Evolutionary conservation across 2,329 filamentous ascomycete species (phyloP).

Genomic region (Pseudogymnoascus sp.): DNA sequence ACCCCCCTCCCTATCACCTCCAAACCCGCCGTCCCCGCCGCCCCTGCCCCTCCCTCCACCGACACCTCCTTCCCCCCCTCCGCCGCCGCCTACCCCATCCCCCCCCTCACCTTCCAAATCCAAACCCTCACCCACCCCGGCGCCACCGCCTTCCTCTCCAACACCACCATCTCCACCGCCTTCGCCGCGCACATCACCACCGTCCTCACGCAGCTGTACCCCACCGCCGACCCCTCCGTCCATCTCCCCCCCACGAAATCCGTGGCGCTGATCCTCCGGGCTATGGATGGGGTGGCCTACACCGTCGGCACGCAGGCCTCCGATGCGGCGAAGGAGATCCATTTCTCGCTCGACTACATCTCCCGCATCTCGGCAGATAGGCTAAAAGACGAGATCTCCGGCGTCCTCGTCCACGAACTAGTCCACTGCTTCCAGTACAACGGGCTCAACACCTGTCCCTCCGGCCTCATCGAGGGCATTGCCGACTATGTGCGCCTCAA

Average conservation of each 20-base stretch:
- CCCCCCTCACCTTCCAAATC: constrained; percentile 51
- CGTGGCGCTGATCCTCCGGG: constrained; percentile 71
- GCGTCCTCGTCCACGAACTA: constrained; percentile 84
- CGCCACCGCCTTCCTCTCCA: constrained; percentile 55
- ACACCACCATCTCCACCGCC: constrained; percentile 53
- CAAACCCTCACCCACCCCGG: constrained; percentile 53
- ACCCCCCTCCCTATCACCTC: neutral
- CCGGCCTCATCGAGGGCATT: constrained; percentile 80
- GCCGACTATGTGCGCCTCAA: constrained; percentile 86
- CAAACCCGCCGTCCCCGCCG: neutral
- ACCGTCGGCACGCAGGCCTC: constrained; percentile 75
- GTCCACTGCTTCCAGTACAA: constrained; percentile 92
- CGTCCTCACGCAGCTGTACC: constrained; percentile 68
- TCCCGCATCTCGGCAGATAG: constrained; percentile 33
- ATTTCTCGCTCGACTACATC: constrained; percentile 75
- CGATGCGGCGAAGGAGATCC: constrained; percentile 83
- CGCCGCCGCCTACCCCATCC: constrained; percentile 23
- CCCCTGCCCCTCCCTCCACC: no score
- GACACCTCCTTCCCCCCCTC: constrained; percentile 26
- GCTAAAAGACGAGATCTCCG: constrained; percentile 59
- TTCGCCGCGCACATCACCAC: constrained; percentile 54
- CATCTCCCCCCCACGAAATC: constrained; percentile 60
- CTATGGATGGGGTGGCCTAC: constrained; percentile 81
- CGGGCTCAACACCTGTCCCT: constrained; percentile 50
- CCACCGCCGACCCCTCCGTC: constrained; percentile 34